Percentiles rank a stretch among this genome's conserved stretches.
phyloP scores from a whole-genome alignment of 176 grass and related monocot genomes.

The Oryza longistaminata region DNA sequence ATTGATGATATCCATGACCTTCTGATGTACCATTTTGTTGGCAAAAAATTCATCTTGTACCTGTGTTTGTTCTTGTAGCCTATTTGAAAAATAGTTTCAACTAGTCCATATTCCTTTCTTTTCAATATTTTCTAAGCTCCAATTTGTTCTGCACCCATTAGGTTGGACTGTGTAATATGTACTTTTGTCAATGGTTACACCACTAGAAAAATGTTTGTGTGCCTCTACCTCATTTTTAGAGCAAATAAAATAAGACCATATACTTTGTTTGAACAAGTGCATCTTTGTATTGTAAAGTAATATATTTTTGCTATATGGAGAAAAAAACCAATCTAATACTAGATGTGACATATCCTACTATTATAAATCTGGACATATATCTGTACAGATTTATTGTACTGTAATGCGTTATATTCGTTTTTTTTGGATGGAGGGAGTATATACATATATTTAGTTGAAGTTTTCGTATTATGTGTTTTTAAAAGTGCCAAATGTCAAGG shows the following conservation, averaged over 20 bases:
- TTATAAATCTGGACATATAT: too few species aligned
- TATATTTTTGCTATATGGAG: not conserved
- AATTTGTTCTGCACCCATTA: not conserved
- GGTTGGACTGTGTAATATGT: not conserved
- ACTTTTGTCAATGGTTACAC: not conserved
- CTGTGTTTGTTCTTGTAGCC: not conserved
- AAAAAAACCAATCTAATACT: too few species aligned
- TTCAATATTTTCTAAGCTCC: not conserved
- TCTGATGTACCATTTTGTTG: conserved; percentile 14
- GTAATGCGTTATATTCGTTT: too few species aligned
- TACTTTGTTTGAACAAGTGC: not conserved
- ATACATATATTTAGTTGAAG: too few species aligned
- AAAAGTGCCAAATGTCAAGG: too few species aligned
- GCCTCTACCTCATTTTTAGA: not conserved
- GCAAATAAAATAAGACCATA: not conserved
- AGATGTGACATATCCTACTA: too few species aligned
- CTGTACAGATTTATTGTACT: too few species aligned
- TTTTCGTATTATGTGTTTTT: too few species aligned
- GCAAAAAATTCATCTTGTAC: not conserved
- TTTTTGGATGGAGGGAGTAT: too few species aligned
- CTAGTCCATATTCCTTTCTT: not conserved
- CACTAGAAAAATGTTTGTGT: not conserved
- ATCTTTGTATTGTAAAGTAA: not conserved
- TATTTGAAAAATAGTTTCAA: not conserved
- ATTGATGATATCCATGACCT: not conserved